Conservation (phyloP, 495 filamentous ascomycete genomes). For the Viridothelium virens region DNA sequence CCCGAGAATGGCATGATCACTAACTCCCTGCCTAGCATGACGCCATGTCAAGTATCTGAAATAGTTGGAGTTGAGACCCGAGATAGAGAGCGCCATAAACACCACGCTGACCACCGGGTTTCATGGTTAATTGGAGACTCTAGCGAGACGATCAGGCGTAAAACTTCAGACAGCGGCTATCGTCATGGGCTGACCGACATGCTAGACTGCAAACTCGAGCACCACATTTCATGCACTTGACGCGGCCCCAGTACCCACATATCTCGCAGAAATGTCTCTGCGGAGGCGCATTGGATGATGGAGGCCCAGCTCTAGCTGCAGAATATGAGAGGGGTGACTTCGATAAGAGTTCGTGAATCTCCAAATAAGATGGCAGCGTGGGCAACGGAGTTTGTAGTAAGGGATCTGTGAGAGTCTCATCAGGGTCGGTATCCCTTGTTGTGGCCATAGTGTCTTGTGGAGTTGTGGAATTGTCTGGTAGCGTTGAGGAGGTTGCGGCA, state of each 20-base stretch:
- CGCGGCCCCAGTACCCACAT: slow-evolving; percentile 88
- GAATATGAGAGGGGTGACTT: slow-evolving; percentile 73
- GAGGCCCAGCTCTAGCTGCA: slow-evolving; percentile 58
- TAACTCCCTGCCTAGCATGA: no score
- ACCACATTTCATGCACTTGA: slow-evolving; percentile 78
- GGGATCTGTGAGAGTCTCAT: slow-evolving; percentile 55
- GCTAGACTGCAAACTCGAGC: slow-evolving; percentile 71
- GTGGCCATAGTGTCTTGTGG: slow-evolving; percentile 28
- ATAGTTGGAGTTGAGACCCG: no score
- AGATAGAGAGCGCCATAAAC: not conserved
- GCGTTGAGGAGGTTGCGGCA: not conserved
- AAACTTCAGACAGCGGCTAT: slow-evolving; percentile 57
- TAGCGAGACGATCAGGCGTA: slow-evolving; percentile 21
- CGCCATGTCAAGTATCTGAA: no score
- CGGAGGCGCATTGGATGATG: slow-evolving; percentile 43
- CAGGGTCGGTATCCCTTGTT: slow-evolving; percentile 37
- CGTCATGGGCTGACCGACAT: slow-evolving; percentile 71
- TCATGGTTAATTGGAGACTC: not conserved
- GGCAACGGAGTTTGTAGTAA: slow-evolving; percentile 51
- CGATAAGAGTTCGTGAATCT: slow-evolving; percentile 59
- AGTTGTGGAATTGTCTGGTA: slow-evolving; percentile 23
- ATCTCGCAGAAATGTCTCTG: slow-evolving; percentile 70
- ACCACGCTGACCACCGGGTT: not conserved
- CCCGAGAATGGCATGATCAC: no score
- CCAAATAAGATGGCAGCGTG: slow-evolving; percentile 49